phyloP scores from a whole-genome alignment of 768 basidiomycete genomes.

The Tulasnella sp. region DNA sequence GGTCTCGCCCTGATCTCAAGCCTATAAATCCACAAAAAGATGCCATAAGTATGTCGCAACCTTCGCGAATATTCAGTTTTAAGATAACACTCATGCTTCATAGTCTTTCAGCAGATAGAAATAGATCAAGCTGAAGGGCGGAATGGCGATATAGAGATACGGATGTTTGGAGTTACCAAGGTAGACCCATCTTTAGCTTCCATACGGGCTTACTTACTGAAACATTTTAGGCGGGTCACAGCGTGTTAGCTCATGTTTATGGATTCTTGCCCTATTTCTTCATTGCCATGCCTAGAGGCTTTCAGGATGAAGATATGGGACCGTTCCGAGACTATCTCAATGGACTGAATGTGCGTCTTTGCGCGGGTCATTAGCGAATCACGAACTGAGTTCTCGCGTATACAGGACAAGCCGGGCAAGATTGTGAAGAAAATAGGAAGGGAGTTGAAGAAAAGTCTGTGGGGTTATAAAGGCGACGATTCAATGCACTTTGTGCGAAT shows the following conservation, averaged over 20 bases:
- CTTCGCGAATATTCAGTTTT: background rate
- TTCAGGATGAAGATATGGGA: constrained; percentile 49
- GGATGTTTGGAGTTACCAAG: constrained; percentile 88
- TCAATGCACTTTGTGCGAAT: constrained; percentile 74
- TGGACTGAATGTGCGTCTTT: constrained; percentile 57
- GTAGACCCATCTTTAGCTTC: constrained; percentile 28
- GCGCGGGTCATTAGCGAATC: background rate
- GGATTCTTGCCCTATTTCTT: constrained; percentile 92
- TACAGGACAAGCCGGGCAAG: constrained; percentile 19
- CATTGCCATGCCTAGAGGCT: constrained; percentile 73
- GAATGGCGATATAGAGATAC: constrained; percentile 33
- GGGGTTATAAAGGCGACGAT: constrained; percentile 82
- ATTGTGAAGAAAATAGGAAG: constrained; percentile 43
- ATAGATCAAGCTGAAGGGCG: constrained; percentile 55
- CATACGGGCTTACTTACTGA: background rate
- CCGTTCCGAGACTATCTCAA: constrained; percentile 52
- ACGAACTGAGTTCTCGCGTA: background rate
- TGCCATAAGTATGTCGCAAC: constrained; percentile 43
- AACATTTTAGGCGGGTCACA: constrained; percentile 56
- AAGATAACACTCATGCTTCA: background rate
- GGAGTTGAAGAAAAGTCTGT: constrained; percentile 56
- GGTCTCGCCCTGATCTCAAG: constrained; percentile 51
- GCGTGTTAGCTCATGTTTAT: constrained; percentile 70
- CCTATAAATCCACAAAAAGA: constrained; percentile 48
- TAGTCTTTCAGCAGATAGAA: constrained; percentile 96